Conservation (phyloP, 371 early-diverging fungal species). For the Mortierella sp. region DNA sequence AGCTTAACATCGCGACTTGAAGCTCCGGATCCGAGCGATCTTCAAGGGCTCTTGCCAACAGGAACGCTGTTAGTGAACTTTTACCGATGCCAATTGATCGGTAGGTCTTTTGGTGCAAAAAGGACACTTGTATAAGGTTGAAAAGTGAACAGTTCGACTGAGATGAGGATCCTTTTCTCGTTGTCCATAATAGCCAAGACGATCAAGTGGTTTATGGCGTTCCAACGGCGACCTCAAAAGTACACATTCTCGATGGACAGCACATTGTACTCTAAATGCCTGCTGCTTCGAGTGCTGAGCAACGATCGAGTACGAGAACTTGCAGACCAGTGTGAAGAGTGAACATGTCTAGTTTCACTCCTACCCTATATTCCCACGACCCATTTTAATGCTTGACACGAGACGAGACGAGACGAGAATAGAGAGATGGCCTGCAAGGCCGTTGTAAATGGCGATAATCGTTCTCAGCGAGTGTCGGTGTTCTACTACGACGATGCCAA, state of each 20-base stretch:
- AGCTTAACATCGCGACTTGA: conserved; percentile 15
- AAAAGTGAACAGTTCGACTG: too few species aligned
- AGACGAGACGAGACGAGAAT: too few species aligned
- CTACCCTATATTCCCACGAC: too few species aligned
- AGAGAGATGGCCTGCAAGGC: too few species aligned
- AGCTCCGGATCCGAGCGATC: conserved; percentile 32
- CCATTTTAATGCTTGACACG: too few species aligned
- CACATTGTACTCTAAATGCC: conserved; percentile 46
- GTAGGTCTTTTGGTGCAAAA: conserved; percentile 8
- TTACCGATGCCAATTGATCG: conserved; percentile 40
- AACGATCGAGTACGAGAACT: conserved; percentile 34
- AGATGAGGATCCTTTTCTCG: not conserved
- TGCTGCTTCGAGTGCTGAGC: conserved; percentile 38
- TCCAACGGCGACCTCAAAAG: conserved; percentile 37
- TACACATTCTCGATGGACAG: conserved; percentile 41
- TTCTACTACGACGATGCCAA: too few species aligned
- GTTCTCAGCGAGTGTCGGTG: too few species aligned
- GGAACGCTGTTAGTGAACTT: conserved; percentile 36
- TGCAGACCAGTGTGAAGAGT: conserved; percentile 33
- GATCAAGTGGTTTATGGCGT: conserved; percentile 52
- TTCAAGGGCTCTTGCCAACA: conserved; percentile 19
- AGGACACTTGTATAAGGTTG: too few species aligned
- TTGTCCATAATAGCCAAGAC: conserved; percentile 35
- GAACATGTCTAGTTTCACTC: not conserved
- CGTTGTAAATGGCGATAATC: too few species aligned